Conservation (phyloP, 257 asterid species). For the Agastache rugosa region DNA sequence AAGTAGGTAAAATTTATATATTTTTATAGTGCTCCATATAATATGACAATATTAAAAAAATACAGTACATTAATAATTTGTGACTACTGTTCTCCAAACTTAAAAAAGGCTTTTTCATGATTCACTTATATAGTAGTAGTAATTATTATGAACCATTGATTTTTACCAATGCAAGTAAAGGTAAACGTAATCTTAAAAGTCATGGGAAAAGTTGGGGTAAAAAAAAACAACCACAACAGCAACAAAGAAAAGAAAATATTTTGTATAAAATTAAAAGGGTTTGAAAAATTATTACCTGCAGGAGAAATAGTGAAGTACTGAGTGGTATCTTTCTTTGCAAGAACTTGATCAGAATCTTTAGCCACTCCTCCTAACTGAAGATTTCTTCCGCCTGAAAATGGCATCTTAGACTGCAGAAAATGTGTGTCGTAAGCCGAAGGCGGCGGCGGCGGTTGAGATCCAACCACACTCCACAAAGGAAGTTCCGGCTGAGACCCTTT, state of each 20-base stretch:
- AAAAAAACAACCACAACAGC: too few relatives aligned
- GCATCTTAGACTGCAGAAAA: slow-evolving; percentile 40
- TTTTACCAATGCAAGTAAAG: neutral
- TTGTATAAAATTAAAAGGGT: neutral
- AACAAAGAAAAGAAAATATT: neutral
- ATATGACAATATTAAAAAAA: too few relatives aligned
- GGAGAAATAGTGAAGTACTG: slow-evolving; percentile 45
- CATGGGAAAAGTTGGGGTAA: too few relatives aligned
- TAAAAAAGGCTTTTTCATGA: neutral
- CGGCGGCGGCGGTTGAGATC: slow-evolving; percentile 45
- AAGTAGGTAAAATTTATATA: too few relatives aligned
- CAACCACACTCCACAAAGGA: slow-evolving; percentile 52
- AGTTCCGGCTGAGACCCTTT: slow-evolving; percentile 30
- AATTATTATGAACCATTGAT: neutral
- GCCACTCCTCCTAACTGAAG: slow-evolving; percentile 20
- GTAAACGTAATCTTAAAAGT: neutral
- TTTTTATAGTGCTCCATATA: too few relatives aligned
- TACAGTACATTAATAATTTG: too few relatives aligned
- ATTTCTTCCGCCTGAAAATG: slow-evolving; percentile 32
- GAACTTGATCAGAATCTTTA: slow-evolving; percentile 31
- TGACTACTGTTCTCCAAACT: neutral
- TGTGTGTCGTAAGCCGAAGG: slow-evolving; percentile 33
- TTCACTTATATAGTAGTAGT: neutral
- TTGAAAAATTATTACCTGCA: slow-evolving; percentile 36
- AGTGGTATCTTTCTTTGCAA: slow-evolving; percentile 35